These are phyloP conservation scores for Backusella macrospora DNA, from an alignment of 192 early-diverging fungal genomes.

Conservation along the genomic window DNA sequence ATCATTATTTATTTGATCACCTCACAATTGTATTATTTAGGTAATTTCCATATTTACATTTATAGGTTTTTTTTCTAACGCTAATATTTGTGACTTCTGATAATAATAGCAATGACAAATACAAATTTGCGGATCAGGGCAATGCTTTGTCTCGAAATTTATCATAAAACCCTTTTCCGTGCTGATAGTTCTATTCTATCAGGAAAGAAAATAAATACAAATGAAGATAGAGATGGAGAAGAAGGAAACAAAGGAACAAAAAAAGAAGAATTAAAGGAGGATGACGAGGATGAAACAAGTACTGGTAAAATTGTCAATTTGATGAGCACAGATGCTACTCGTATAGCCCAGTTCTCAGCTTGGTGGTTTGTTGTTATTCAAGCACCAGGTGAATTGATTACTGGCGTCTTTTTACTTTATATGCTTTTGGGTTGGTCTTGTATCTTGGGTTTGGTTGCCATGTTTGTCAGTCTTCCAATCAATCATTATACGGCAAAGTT, in stretches of 20 bases:
- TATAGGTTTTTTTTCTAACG: constrained; percentile 44
- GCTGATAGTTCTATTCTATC: constrained; percentile 47
- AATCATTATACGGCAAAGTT: constrained; percentile 40
- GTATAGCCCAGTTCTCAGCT: constrained; percentile 52
- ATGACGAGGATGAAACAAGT: constrained; percentile 27
- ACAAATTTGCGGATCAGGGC: constrained; percentile 34
- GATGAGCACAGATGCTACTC: constrained; percentile 70
- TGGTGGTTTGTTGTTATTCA: constrained; percentile 56
- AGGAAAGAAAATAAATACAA: constrained; percentile 23
- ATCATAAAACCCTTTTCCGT: constrained; percentile 58
- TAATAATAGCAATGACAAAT: constrained; percentile 4
- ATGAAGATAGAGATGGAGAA: constrained; percentile 10
- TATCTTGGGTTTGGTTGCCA: constrained; percentile 70
- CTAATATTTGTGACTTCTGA: not conserved
- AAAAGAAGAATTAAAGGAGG: constrained; percentile 29
- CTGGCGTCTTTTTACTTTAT: constrained; percentile 72
- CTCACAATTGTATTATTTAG: constrained; percentile 15
- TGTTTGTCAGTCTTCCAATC: constrained; percentile 49
- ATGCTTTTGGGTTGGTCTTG: constrained; percentile 79
- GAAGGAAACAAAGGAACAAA: constrained; percentile 35
- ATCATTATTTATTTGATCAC: constrained; percentile 6
- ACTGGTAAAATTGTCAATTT: constrained; percentile 76
- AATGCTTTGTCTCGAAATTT: constrained; percentile 55
- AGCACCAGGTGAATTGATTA: constrained; percentile 59
- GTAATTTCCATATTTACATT: constrained; percentile 26